Evolutionary conservation across 495 filamentous ascomycete genomes (phyloP), one percentile per base, ranked within the genome.

Genomic region (Cryomyces antarcticus): DNA sequence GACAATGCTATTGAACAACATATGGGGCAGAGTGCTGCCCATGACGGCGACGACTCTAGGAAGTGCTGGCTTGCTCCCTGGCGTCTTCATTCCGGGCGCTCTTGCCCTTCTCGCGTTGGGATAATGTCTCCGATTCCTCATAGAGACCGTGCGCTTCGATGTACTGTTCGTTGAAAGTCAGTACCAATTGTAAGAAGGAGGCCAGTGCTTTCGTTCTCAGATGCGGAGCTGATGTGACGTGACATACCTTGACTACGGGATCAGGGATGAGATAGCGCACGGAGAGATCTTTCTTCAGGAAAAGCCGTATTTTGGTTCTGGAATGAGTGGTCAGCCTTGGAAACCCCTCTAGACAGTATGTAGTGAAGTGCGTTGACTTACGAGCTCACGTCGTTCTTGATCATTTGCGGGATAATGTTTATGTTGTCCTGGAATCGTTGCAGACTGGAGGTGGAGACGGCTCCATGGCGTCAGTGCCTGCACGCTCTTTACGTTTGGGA

Each of bases 301-400:
- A 89, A 6, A 89, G 64, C 28, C 85, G 73, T 42, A 93, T 86
- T 9, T 9, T 35, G 12, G 33, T 35, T 12, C 7, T 9, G 9
- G 12, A 3, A 35, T 9, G 33, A 9, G 17, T 24, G 17, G 17
- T 24, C 17, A 24, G 17, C 17, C 17, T 24, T 24, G 17, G 17
- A 24, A 24, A 2, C 17, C 2, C 17, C 17, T 35, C 17, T 35
- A 12, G 9, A 9, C 7, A 35, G 33, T 9, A 9, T 35, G 7
- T 35, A 12, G 33, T 9, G 33, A 12, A 12, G 7, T 35, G 3
- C 1, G 3, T 12, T 35, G 7, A 12, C 33, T 60, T 88, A 89
- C 30, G 85, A 93, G 38, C 78, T 84, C 46, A 95, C 80, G 51
- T 92, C 80, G 53, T 93, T 93, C 38, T 83, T 77, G 39, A 95